Conservation (phyloP, 73 alveolate genomes). For the Paraurostyla sp. region DNA sequence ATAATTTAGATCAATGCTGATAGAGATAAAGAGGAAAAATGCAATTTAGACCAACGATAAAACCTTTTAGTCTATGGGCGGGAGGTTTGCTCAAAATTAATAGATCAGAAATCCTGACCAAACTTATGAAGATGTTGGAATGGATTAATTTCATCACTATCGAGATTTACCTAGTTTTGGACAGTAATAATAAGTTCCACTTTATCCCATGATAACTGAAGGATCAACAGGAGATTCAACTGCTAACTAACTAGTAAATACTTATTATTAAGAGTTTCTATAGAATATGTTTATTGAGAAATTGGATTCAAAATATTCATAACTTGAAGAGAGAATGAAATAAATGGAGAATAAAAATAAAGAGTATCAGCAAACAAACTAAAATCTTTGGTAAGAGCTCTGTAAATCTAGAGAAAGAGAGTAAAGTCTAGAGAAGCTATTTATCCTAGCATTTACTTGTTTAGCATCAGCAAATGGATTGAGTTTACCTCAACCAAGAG, state of each 20-base stretch:
- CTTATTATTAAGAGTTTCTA: neutral
- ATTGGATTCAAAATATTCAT: neutral
- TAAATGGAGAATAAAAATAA: neutral
- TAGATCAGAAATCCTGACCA: too few relatives aligned
- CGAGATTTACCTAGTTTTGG: too few relatives aligned
- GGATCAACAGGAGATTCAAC: too few relatives aligned
- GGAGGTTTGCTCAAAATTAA: too few relatives aligned
- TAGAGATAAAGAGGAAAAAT: slow-evolving; percentile 69
- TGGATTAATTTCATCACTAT: too few relatives aligned
- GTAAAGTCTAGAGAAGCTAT: slow-evolving; percentile 43
- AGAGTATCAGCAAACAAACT: slow-evolving; percentile 34
- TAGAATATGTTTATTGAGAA: too few relatives aligned
- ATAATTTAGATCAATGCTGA: neutral
- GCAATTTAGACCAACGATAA: neutral
- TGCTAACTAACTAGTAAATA: too few relatives aligned
- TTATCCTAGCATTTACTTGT: slow-evolving; percentile 60
- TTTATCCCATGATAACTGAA: too few relatives aligned
- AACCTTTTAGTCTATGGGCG: too few relatives aligned
- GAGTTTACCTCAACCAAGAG: slow-evolving; percentile 1
- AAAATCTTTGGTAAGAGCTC: slow-evolving; percentile 57
- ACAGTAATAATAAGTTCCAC: too few relatives aligned
- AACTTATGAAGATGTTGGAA: too few relatives aligned
- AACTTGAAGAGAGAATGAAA: slow-evolving; percentile 48
- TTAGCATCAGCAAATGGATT: slow-evolving; percentile 36
- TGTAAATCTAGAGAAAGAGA: slow-evolving; percentile 63